A percentile compares a stretch with the other conserved stretches of the same genome.
These are phyloP conservation scores for Oldenlandia corymbosa DNA, from an alignment of 257 asterid genomes.

Conservation along the genomic window DNA sequence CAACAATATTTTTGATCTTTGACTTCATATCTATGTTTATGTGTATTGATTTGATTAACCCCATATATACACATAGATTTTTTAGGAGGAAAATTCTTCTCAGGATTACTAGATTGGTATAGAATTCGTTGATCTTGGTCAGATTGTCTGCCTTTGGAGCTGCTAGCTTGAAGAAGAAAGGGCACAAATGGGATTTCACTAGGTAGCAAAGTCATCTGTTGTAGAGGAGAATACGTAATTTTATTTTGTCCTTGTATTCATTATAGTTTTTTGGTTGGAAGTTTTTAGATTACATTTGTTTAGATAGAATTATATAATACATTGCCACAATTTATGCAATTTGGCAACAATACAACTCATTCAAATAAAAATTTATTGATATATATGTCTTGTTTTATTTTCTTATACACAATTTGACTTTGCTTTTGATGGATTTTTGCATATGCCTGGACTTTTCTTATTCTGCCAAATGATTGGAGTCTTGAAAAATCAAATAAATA, in stretches of 20 bases:
- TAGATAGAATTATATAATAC: no score
- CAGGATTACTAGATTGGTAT: not conserved
- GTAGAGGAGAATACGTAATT: no score
- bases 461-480: not conserved
- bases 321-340: not conserved
- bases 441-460: not conserved
- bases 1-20: constrained; percentile 49
- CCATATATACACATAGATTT: not conserved
- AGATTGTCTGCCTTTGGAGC: constrained; percentile 1
- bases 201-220: no score
- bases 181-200: not conserved
- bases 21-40: no score
- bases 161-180: not conserved
- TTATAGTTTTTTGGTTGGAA: constrained; percentile 1
- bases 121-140: not conserved
- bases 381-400: constrained; percentile 17
- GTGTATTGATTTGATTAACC: constrained; percentile 11
- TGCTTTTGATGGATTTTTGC: not conserved
- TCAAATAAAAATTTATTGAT: no score
- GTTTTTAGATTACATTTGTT: constrained; percentile 2
- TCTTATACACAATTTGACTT: not conserved
- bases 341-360: constrained; percentile 1
- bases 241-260: constrained; percentile 5
- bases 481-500: not conserved
- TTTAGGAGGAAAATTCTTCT: not conserved